phyloP scores from a whole-genome alignment of 306 rosid species.

The Castanea sativa region DNA sequence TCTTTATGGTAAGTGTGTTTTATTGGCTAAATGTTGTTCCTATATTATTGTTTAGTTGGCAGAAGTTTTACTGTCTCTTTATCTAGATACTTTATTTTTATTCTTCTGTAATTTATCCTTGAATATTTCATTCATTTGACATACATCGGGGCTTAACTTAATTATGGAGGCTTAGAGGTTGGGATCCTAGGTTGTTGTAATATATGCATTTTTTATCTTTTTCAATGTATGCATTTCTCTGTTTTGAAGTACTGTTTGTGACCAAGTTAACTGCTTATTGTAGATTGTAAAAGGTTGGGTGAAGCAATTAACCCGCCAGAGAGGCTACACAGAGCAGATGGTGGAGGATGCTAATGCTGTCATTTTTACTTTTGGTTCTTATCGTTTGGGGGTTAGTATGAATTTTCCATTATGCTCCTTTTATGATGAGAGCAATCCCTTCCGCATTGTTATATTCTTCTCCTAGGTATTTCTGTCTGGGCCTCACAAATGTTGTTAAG shows the following conservation, averaged over 20 bases:
- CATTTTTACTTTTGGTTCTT: conserved; percentile 91
- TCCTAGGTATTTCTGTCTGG: neutral
- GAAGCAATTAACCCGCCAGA: conserved; percentile 74
- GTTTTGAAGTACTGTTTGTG: conserved; percentile 1
- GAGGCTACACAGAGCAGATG: conserved; percentile 97
- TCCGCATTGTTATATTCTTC: neutral
- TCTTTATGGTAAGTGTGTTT: neutral
- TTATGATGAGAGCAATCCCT: neutral
- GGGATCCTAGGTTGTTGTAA: neutral
- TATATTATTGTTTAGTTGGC: neutral
- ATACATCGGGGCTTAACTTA: neutral
- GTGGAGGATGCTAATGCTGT: conserved; percentile 92
- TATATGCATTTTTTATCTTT: conserved; percentile 1
- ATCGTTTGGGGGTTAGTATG: conserved; percentile 76
- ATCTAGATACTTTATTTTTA: neutral
- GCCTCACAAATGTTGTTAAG: neutral
- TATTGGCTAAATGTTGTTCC: neutral
- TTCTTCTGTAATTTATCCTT: neutral
- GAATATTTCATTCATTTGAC: neutral
- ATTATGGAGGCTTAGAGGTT: neutral
- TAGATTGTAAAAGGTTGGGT: conserved; percentile 94
- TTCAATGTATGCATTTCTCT: conserved; percentile 11
- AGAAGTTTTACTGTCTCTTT: neutral
- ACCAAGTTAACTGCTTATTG: conserved; percentile 22
- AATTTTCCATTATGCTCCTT: neutral